Conservation (phyloP, 148 eudicot genomes). For the Mesembryanthemum crystallinum region DNA sequence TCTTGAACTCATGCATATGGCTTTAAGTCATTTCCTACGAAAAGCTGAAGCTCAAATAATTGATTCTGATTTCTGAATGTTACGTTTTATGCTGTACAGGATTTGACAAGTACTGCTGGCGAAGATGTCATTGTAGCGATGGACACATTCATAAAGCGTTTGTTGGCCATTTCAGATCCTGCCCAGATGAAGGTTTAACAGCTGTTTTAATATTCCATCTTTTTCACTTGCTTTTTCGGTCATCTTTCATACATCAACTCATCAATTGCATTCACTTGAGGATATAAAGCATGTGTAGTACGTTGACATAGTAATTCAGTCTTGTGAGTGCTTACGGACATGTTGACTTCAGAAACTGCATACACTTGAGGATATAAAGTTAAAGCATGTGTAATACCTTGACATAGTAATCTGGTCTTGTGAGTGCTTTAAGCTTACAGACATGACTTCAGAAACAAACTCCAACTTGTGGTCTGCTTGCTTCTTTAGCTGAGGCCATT, state of each 20-base stretch:
- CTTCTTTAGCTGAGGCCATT: conserved; percentile 7
- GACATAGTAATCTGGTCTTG: too few relatives aligned
- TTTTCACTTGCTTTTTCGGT: conserved; percentile 1
- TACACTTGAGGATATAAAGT: too few relatives aligned
- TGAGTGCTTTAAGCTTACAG: too few relatives aligned
- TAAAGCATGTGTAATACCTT: too few relatives aligned
- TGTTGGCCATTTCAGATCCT: conserved; percentile 81
- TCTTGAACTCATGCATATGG: neutral
- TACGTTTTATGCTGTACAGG: conserved; percentile 39
- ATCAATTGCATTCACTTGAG: conserved; percentile 3
- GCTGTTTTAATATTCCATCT: neutral
- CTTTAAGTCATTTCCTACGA: neutral
- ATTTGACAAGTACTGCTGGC: conserved; percentile 78
- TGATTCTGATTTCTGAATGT: neutral
- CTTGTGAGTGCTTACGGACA: neutral
- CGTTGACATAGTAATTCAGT: neutral
- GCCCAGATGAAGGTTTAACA: conserved; percentile 70
- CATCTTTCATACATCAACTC: neutral
- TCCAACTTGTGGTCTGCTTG: neutral
- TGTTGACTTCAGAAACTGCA: neutral
- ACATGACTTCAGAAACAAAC: too few relatives aligned
- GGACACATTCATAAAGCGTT: conserved; percentile 79
- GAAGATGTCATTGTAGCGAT: conserved; percentile 82
- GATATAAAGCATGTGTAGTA: neutral
- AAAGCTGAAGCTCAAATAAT: neutral